Conservation (phyloP, 192 early-diverging fungal genomes). For the Linnemannia hyalina region DNA sequence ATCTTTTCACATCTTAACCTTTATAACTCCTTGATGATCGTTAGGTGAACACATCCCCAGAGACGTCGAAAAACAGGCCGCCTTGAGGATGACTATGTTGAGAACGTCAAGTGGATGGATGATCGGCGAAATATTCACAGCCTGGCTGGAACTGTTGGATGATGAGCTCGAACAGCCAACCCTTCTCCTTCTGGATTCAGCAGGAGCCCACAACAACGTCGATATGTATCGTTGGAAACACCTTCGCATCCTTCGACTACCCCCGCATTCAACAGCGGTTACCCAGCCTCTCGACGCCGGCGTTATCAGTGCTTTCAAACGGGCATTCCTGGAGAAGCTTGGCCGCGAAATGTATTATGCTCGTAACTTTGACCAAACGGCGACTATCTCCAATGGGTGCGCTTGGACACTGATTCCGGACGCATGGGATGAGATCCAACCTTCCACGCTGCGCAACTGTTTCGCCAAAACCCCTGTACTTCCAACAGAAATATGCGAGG, state of each 20-base stretch:
- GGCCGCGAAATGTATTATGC: neutral
- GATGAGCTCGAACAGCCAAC: constrained; percentile 13
- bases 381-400: neutral
- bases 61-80: constrained; percentile 3
- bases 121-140: constrained; percentile 1
- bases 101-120: constrained; percentile 23
- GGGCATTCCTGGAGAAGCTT: constrained; percentile 26
- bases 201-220: constrained; percentile 5
- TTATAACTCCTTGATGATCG: neutral
- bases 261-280: constrained; percentile 14
- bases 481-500: neutral
- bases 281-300: constrained; percentile 26
- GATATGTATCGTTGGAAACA: constrained; percentile 19
- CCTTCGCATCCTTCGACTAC: constrained; percentile 17
- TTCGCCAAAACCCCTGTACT: constrained; percentile 23
- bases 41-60: constrained; percentile 13
- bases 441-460: constrained; percentile 12
- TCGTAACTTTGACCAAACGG: constrained; percentile 12
- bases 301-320: constrained; percentile 33
- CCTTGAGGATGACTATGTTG: neutral
- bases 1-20: constrained; percentile 1
- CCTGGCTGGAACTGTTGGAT: constrained; percentile 13
- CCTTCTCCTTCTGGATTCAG: constrained; percentile 21
- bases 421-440: constrained; percentile 11
- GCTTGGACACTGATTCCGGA: constrained; percentile 17